These are phyloP conservation scores for Nakaseomyces glabratus DNA, from an alignment of 1,139 yeast species.

Conservation along the genomic window DNA sequence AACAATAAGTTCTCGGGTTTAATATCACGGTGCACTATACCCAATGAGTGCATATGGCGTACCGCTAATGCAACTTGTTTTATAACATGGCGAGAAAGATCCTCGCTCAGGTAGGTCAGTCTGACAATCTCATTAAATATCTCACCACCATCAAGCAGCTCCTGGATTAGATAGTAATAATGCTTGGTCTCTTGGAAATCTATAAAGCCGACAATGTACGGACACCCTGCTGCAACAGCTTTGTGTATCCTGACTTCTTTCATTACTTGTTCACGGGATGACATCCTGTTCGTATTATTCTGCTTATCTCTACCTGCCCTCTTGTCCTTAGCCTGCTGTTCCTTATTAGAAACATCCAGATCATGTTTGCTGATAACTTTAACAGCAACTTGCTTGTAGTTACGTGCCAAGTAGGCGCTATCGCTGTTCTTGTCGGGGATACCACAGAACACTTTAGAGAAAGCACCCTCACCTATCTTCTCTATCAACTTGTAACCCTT, in stretches of 20 bases:
- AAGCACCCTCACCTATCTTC: slow-evolving; percentile 79
- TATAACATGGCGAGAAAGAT: slow-evolving; percentile 75
- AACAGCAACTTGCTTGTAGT: slow-evolving; percentile 37
- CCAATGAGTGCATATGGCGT: slow-evolving; percentile 69
- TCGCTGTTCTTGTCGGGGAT: slow-evolving; percentile 13
- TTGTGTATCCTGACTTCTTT: slow-evolving; percentile 69
- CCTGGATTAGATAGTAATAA: slow-evolving; percentile 72
- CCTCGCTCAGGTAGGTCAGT: slow-evolving; percentile 82
- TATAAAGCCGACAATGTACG: slow-evolving; percentile 61
- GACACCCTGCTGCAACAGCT: slow-evolving; percentile 38
- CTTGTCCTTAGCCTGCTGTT: slow-evolving; percentile 13
- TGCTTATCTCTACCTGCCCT: slow-evolving; percentile 14
- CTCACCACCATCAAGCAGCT: slow-evolving; percentile 88
- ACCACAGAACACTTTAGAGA: slow-evolving; percentile 78
- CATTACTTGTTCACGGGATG: slow-evolving; percentile 38
- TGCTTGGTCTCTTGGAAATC: slow-evolving; percentile 58
- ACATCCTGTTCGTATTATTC: slow-evolving; percentile 15
- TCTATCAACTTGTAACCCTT: slow-evolving; percentile 30
- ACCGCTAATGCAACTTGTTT: slow-evolving; percentile 77
- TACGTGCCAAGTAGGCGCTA: slow-evolving; percentile 9
- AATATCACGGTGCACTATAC: slow-evolving; percentile 90
- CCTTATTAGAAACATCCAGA: slow-evolving; percentile 25
- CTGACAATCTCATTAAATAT: slow-evolving; percentile 88
- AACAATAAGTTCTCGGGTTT: slow-evolving; percentile 90
- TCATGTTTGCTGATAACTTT: slow-evolving; percentile 73